Evolutionary conservation across 768 basidiomycete species (phyloP), one percentile per base, ranked within the genome.

Genomic region (Lactifluus hygrophoroides): DNA sequence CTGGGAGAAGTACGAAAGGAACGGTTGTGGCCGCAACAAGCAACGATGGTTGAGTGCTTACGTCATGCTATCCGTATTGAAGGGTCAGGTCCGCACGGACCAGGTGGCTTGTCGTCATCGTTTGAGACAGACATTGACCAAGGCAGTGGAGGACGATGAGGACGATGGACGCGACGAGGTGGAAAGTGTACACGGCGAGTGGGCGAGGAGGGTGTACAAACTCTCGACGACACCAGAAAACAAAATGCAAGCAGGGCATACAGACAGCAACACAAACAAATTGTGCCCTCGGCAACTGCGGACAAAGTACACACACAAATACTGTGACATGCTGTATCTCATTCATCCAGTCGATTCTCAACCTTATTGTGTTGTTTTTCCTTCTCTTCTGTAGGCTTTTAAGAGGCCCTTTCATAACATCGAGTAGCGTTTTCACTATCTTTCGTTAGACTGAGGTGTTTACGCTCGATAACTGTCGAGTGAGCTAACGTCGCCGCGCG

Each of bases 141-240:
- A 64, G 59, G 64, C 63, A 60, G 62, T 55, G 57, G 60, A 61
- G 64, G 61, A 66, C 70, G 66, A 60, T 67, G 68, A 66, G 57
- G 67, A 66, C 66, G 68, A 68, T 60, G 68, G 60, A 63, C 56
- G 60, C 57, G 68, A 70, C 64, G 67, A 64, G 59, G 69, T 61
- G 66, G 69, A 65, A 62, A 57, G 76, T 72, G 73, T 71, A 75
- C 77, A 76, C 81, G 83, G 80, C 80, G 80, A 75, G 75, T 75
- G 73, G 74, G 40, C 32, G 21, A 8, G 21, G 81, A 73, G 50
- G 1, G 57, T 42, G 79, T 79, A 78, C 85, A 86, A 86, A 86
- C 81, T 75, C 73, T 79, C 71, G 75, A 84, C 78, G 82, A 84
- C 83, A 83, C 74, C 75, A 77, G 82, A 84, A 85, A 84, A 86